phyloP scores from a whole-genome alignment of 1,139 yeast species.

The Geotrichum klebahnii region DNA sequence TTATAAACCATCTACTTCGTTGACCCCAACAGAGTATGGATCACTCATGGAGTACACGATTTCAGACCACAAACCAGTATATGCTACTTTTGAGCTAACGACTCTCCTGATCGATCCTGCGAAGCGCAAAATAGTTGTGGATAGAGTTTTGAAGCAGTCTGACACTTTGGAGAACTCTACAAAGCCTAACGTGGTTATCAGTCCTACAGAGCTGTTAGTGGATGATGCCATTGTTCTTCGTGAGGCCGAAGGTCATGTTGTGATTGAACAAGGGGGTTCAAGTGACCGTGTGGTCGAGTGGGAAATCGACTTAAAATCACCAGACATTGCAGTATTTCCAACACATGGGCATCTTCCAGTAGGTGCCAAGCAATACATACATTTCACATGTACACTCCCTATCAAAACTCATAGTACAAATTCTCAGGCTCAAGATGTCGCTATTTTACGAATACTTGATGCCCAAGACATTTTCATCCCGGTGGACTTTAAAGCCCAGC shows the following conservation, averaged over 20 bases:
- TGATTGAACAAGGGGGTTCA: conserved; percentile 11
- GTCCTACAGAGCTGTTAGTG: conserved; percentile 30
- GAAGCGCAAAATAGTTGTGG: conserved; percentile 39
- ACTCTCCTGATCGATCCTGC: conserved; percentile 49
- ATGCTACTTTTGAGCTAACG: conserved; percentile 48
- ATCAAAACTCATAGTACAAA: too few species aligned
- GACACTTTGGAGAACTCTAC: conserved; percentile 46
- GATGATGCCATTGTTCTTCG: conserved; percentile 25
- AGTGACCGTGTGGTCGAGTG: conserved; percentile 24
- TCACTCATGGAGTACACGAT: conserved; percentile 41
- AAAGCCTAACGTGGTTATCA: conserved; percentile 41
- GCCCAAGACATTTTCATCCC: conserved; percentile 39
- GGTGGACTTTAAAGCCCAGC: conserved; percentile 31
- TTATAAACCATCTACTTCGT: conserved; percentile 26
- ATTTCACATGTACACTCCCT: conserved; percentile 25
- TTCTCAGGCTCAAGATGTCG: conserved; percentile 28
- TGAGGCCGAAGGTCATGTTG: conserved; percentile 19
- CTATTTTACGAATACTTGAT: conserved; percentile 34
- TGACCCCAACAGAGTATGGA: conserved; percentile 27
- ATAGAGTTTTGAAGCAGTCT: conserved; percentile 39
- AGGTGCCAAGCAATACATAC: conserved; percentile 30
- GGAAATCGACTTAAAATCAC: conserved; percentile 21
- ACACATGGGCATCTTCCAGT: conserved; percentile 30
- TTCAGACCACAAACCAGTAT: conserved; percentile 77
- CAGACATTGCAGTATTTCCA: conserved; percentile 25